Conservation (phyloP, 164 flowering plant species). For the Chimonanthus praecox region DNA sequence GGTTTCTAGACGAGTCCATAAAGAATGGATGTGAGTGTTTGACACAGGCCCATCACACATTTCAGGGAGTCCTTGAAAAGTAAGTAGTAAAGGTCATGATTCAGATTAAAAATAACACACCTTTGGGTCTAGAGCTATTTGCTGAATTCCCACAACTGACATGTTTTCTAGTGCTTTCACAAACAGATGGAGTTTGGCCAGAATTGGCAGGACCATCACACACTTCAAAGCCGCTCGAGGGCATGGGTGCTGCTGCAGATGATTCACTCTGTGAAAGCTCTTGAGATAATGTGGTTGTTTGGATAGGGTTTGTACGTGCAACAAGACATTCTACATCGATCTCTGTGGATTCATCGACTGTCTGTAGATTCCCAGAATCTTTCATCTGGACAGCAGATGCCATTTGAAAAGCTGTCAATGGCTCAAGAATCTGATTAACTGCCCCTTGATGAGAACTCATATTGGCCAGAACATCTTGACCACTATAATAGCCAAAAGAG, state of each 20-base stretch:
- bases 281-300: slow-evolving; percentile 34
- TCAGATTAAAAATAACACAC: slow-evolving; percentile 17
- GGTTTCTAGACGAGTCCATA: too few relatives aligned
- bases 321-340: slow-evolving; percentile 39
- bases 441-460: slow-evolving; percentile 22
- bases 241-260: slow-evolving; percentile 62
- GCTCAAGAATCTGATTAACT: slow-evolving; percentile 22
- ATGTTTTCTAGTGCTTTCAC: slow-evolving; percentile 51
- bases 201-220: slow-evolving; percentile 64
- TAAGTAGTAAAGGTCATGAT: background rate
- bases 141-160: slow-evolving; percentile 30
- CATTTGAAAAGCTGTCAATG: slow-evolving; percentile 23
- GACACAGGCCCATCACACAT: too few relatives aligned
- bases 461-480: slow-evolving; percentile 26
- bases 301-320: slow-evolving; percentile 33
- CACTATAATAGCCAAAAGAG: slow-evolving; percentile 27
- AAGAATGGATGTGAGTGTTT: too few relatives aligned
- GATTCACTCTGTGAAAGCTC: slow-evolving; percentile 80
- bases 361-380: slow-evolving; percentile 22
- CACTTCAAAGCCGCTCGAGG: slow-evolving; percentile 54
- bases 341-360: slow-evolving; percentile 30
- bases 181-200: slow-evolving; percentile 36
- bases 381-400: slow-evolving; percentile 25
- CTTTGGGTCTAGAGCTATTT: slow-evolving; percentile 41
- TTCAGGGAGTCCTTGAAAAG: background rate